These are phyloP conservation scores for Pinus albicaulis DNA, from an alignment of 75 land plant species.

Conservation along the genomic window DNA sequence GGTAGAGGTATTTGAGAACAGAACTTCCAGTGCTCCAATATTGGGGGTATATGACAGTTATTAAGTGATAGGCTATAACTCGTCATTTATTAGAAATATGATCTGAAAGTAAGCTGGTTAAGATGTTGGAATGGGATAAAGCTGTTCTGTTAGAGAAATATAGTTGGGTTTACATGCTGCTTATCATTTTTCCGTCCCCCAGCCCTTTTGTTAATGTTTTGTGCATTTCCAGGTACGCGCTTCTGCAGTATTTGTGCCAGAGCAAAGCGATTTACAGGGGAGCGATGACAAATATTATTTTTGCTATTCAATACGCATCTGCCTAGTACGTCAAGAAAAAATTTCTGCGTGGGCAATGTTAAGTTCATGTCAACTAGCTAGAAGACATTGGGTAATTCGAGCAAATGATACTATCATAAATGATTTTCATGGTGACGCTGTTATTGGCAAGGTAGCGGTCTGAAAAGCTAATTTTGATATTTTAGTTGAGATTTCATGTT, in stretches of 20 bases:
- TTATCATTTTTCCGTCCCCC: not conserved
- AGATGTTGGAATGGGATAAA: too few relatives aligned
- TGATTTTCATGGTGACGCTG: constrained; percentile 68
- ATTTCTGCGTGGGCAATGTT: constrained; percentile 28
- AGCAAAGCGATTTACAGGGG: constrained; percentile 25
- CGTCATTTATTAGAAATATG: too few relatives aligned
- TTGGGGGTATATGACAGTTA: too few relatives aligned
- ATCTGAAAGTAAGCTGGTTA: too few relatives aligned
- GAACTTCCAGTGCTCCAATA: too few relatives aligned
- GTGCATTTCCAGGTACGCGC: constrained; percentile 59
- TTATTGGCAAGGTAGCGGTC: constrained; percentile 73
- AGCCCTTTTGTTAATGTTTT: not conserved
- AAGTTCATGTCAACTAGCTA: constrained; percentile 71
- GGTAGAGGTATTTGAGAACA: too few relatives aligned
- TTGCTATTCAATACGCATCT: constrained; percentile 82
- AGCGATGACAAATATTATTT: constrained; percentile 37
- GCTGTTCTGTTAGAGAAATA: too few relatives aligned
- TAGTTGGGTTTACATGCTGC: not conserved
- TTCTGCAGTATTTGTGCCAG: constrained; percentile 91
- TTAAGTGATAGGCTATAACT: too few relatives aligned
- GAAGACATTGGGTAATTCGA: constrained; percentile 81
- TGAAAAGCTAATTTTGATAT: not conserved
- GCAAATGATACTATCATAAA: constrained; percentile 50
- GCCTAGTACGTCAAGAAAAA: constrained; percentile 52
- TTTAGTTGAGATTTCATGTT: not conserved